A percentile compares a stretch with the other conserved stretches of the same genome.
Evolutionary conservation across 2,329 filamentous ascomycete species (phyloP).

Genomic region (Alternaria sp.): DNA sequence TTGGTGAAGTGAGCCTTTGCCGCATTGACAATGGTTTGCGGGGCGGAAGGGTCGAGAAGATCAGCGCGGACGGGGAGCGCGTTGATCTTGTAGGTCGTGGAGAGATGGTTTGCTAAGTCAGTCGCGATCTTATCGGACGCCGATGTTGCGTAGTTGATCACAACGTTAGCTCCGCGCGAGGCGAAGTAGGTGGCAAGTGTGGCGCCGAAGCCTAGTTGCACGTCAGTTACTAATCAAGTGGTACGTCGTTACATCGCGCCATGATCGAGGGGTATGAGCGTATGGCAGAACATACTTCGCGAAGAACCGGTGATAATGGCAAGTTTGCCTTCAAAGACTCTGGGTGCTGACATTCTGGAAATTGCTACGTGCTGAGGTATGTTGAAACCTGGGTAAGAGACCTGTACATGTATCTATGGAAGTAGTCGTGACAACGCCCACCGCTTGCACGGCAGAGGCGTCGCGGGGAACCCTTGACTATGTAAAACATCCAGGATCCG

Average conservation of each 20-base stretch:
- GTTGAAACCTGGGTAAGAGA: not conserved
- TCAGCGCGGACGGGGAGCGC: constrained; percentile 11
- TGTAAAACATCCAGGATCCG: not conserved
- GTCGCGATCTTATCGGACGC: constrained; percentile 5
- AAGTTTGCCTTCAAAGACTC: constrained; percentile 12
- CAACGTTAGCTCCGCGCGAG: constrained; percentile 9
- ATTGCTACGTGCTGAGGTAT: not conserved
- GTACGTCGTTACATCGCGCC: not conserved
- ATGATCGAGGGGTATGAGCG: not conserved
- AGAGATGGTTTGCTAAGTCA: constrained; percentile 9
- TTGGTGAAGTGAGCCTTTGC: constrained; percentile 7
- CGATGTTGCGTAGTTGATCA: constrained; percentile 11
- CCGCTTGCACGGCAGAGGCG: not conserved
- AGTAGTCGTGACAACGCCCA: not conserved
- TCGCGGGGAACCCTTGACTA: constrained; percentile 4
- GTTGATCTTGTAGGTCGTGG: constrained; percentile 10
- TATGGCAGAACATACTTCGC: constrained; percentile 3
- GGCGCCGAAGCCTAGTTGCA: constrained; percentile 9
- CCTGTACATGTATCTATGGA: not conserved
- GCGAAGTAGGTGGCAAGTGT: constrained; percentile 10
- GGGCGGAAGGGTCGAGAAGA: constrained; percentile 9
- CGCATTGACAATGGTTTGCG: constrained; percentile 6
- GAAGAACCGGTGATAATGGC: constrained; percentile 11
- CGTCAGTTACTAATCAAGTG: not conserved
- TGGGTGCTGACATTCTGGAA: not conserved